Percentiles rank a stretch among this genome's conserved stretches.
Conservation (phyloP, 495 filamentous ascomycete species). For the Penicillium canariense region DNA sequence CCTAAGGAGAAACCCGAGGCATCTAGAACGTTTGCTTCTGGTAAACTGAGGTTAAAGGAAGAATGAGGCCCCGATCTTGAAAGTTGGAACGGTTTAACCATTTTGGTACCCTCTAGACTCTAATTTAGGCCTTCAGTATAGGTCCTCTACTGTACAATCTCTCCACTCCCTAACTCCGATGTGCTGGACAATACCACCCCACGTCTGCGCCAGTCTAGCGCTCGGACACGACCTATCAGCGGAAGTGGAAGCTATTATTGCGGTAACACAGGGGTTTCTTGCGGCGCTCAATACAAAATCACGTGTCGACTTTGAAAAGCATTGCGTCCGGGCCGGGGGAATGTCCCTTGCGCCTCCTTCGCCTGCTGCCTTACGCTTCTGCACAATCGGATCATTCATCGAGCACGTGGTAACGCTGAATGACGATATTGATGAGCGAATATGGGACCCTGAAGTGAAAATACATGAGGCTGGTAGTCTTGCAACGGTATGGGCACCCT, state of each 20-base stretch:
- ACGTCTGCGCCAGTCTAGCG: slow-evolving; percentile 1
- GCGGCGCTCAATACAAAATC: slow-evolving; percentile 33
- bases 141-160: too few species aligned
- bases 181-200: slow-evolving; percentile 22
- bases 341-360: slow-evolving; percentile 40
- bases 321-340: slow-evolving; percentile 38
- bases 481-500: slow-evolving; percentile 42
- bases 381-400: slow-evolving; percentile 40
- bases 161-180: slow-evolving; percentile 8
- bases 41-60: background rate
- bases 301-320: slow-evolving; percentile 34
- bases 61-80: background rate
- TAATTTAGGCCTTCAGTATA: too few species aligned
- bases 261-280: slow-evolving; percentile 35
- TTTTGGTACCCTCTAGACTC: too few species aligned
- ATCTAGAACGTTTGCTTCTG: slow-evolving; percentile 1
- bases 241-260: slow-evolving; percentile 35
- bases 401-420: slow-evolving; percentile 32
- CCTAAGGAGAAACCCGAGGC: background rate
- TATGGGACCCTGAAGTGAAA: slow-evolving; percentile 40
- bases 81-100: background rate
- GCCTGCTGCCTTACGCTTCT: slow-evolving; percentile 35
- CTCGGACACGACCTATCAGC: slow-evolving; percentile 4
- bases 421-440: slow-evolving; percentile 38
- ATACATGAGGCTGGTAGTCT: slow-evolving; percentile 32